phyloP scores from a whole-genome alignment of 2,329 filamentous ascomycete species.

The Scopulariopsis brevicaulis region DNA sequence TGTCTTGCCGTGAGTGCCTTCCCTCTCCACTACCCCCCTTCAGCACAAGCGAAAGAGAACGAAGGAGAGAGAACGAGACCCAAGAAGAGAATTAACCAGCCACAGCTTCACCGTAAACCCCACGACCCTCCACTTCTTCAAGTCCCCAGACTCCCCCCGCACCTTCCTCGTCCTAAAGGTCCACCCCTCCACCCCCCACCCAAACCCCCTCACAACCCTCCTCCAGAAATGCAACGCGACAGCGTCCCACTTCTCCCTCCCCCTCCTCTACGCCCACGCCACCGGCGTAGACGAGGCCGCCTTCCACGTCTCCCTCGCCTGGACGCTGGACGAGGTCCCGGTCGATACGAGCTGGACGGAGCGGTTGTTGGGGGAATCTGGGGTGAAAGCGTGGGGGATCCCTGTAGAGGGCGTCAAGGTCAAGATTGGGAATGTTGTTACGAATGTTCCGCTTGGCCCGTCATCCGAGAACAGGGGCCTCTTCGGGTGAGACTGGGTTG shows the following conservation, averaged over 20 bases:
- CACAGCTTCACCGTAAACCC: slow-evolving; percentile 26
- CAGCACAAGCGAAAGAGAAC: background rate
- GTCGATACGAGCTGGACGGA: slow-evolving; percentile 22
- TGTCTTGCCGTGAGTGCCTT: background rate
- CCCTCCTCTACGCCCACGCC: slow-evolving; percentile 51
- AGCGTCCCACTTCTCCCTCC: slow-evolving; percentile 50
- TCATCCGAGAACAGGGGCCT: background rate
- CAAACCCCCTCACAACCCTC: slow-evolving; percentile 45
- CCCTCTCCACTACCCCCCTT: background rate
- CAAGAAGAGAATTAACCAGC: slow-evolving; percentile 1
- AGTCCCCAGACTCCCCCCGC: slow-evolving; percentile 48
- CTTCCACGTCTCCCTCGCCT: slow-evolving; percentile 87
- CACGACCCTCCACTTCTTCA: slow-evolving; percentile 33
- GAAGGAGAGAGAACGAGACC: background rate
- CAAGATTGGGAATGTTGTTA: slow-evolving; percentile 63
- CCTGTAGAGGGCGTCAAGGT: slow-evolving; percentile 53
- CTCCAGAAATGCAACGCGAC: slow-evolving; percentile 56
- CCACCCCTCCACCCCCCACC: slow-evolving; percentile 7
- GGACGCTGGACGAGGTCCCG: slow-evolving; percentile 49
- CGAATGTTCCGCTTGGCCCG: background rate
- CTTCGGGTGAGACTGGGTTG: background rate
- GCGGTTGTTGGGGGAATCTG: slow-evolving; percentile 11
- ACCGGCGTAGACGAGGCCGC: slow-evolving; percentile 23
- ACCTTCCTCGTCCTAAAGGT: slow-evolving; percentile 77
- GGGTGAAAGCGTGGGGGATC: slow-evolving; percentile 32